Evolutionary conservation across 257 asterid genomes (phyloP), one percentile per base, ranked within the genome.

Genomic region (Leptodermis oblonga): DNA sequence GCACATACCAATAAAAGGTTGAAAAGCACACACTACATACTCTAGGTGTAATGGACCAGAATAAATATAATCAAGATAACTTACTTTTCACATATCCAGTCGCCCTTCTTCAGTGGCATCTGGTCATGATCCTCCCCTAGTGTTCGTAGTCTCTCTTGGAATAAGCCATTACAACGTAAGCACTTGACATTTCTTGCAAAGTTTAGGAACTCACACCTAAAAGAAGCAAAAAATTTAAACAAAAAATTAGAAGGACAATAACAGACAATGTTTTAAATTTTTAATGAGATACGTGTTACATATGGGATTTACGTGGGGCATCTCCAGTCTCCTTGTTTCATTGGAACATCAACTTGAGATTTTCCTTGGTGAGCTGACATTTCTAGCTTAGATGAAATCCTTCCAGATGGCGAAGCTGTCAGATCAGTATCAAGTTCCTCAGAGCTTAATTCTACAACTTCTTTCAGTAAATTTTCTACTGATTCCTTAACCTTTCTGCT

Each of bases 101-200:
- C 99, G 73, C 99, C 99, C 82, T 86, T 91, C 92, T 87, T 94
- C 79, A 86, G 71, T 7, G 93, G 99, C 71, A 91, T 88, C 70
- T 87, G 71, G 30, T 78, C 93, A 79, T 81, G 92, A 63, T 87
- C 95, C 74, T 78, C 89, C 10, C 86, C 75, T 77, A 91, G 59
- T 66, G 66, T 77, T 71, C 43, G 73, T 20, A 87, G 74, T 53
- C 85, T 87, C 76, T 89, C 97, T 73, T 74, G 73, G 66, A 58
- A 80, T 31, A 89, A 72, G 70, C 71, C 69, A 64, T 85, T 77
- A 73, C 99, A 94, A 26, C 78, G 83, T 70, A 91, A 82, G 77
- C 99, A 94, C 81, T 84, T 89, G 68, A 85, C 28, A 60, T 91
- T 90, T 69, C 91, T 90, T 36, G 95, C 86, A 69, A 87, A 90